phyloP scores from a whole-genome alignment of 305 asterid genomes.

The Euphrasia arctica region DNA sequence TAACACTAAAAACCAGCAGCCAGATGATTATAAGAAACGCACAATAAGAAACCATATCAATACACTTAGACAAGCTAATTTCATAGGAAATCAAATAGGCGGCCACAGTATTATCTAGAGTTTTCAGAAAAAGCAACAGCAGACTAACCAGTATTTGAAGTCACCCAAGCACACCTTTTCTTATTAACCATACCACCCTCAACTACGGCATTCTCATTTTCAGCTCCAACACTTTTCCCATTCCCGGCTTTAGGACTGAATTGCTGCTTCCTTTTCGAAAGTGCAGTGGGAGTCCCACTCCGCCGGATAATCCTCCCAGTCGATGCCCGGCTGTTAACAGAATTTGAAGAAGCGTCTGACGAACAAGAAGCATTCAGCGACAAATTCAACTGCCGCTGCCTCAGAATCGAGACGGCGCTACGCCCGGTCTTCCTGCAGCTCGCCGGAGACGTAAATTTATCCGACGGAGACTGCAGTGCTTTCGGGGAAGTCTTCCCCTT shows the following conservation, averaged over 20 bases:
- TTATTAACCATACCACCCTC: slow-evolving; percentile 37
- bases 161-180: too few species aligned
- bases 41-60: neutral
- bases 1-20: neutral
- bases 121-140: neutral
- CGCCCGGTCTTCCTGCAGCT: slow-evolving; percentile 39
- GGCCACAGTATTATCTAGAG: neutral
- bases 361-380: slow-evolving; percentile 82
- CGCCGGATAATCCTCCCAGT: slow-evolving; percentile 61
- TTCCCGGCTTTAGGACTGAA: slow-evolving; percentile 34
- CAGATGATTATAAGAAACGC: neutral
- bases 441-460: slow-evolving; percentile 34
- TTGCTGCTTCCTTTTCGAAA: slow-evolving; percentile 42
- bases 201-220: slow-evolving; percentile 22
- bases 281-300: slow-evolving; percentile 29
- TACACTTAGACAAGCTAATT: neutral
- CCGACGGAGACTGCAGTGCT: slow-evolving; percentile 27
- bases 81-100: neutral
- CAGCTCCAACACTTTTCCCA: slow-evolving; percentile 34
- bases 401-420: slow-evolving; percentile 40
- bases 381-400: slow-evolving; percentile 49
- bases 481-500: slow-evolving; percentile 52
- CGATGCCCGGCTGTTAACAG: slow-evolving; percentile 75
- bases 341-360: slow-evolving; percentile 80
- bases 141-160: slow-evolving; percentile 36